Evolutionary conservation across 768 basidiomycete genomes (phyloP).

Genomic region (Phlebiopsis flavidoalba): DNA sequence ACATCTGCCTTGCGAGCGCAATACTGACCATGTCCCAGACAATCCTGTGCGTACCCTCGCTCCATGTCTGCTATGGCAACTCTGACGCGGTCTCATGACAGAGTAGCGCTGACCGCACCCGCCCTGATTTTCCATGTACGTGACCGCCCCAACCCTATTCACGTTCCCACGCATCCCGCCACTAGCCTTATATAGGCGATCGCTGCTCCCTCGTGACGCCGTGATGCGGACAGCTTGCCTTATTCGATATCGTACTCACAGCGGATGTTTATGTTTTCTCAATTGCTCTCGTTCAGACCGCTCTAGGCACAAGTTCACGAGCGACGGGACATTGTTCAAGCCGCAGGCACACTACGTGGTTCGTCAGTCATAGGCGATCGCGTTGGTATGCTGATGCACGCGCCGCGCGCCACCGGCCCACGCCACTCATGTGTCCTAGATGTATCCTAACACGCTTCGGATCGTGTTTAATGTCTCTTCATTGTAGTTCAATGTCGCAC

Average conservation of each 20-base stretch:
- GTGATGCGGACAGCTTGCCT: background rate
- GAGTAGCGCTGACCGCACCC: constrained; percentile 6
- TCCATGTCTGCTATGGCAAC: background rate
- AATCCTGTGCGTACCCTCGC: constrained; percentile 4
- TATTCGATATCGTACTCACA: background rate
- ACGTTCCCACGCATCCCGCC: background rate
- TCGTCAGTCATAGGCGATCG: too few relatives aligned
- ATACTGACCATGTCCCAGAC: constrained; percentile 11
- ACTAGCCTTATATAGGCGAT: background rate
- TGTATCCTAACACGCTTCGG: too few relatives aligned
- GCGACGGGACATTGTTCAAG: too few relatives aligned
- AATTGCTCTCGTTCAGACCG: constrained; percentile 1
- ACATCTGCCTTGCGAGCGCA: constrained; percentile 11
- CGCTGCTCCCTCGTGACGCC: background rate
- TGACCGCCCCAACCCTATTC: background rate
- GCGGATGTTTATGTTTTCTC: background rate
- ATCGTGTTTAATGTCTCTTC: too few relatives aligned
- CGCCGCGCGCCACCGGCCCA: too few relatives aligned
- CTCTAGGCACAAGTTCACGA: too few relatives aligned
- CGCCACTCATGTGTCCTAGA: too few relatives aligned
- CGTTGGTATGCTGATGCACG: too few relatives aligned
- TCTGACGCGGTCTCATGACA: background rate
- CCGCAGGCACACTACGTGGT: too few relatives aligned
- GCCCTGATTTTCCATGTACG: constrained; percentile 14
- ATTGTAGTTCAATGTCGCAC: too few relatives aligned